Percentiles rank a stretch among this genome's conserved stretches.
phyloP scores from a whole-genome alignment of 2,329 filamentous ascomycete genomes.

The Stylonectria norvegica region DNA sequence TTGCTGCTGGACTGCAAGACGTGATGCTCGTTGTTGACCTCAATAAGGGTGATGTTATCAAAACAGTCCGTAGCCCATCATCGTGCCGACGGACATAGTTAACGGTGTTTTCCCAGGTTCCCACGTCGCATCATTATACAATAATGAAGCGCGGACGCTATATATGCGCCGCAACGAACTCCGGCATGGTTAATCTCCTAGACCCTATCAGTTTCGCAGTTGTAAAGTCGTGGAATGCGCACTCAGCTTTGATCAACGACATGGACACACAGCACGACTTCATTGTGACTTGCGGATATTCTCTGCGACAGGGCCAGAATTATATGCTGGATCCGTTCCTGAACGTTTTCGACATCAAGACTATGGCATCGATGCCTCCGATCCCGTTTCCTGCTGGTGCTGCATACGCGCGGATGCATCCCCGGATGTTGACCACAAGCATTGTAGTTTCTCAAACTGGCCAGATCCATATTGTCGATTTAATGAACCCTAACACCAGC shows the following conservation, averaged over 20 bases:
- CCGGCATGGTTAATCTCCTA: slow-evolving; percentile 79
- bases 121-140: slow-evolving; percentile 74
- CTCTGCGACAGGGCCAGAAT: slow-evolving; percentile 66
- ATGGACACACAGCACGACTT: slow-evolving; percentile 97
- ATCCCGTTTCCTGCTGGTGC: slow-evolving; percentile 91
- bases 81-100: too few species aligned
- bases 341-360: slow-evolving; percentile 94
- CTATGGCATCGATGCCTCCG: slow-evolving; percentile 79
- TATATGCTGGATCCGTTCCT: slow-evolving; percentile 89
- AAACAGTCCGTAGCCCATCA: slow-evolving; percentile 61
- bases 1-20: slow-evolving; percentile 83
- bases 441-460: slow-evolving; percentile 90
- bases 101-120: slow-evolving; percentile 59
- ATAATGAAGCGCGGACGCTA: slow-evolving; percentile 89
- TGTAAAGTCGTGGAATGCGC: slow-evolving; percentile 85
- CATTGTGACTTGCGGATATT: slow-evolving; percentile 92
- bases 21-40: slow-evolving; percentile 76
- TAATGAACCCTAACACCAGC: slow-evolving; percentile 88
- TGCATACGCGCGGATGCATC: slow-evolving; percentile 94
- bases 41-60: slow-evolving; percentile 67
- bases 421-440: slow-evolving; percentile 89
- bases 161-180: slow-evolving; percentile 86
- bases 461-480: slow-evolving; percentile 91
- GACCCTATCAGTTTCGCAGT: slow-evolving; percentile 75
- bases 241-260: slow-evolving; percentile 84